These are phyloP conservation scores for Calonectria henricotiae DNA, from an alignment of 2,329 filamentous ascomycete genomes.

Conservation along the genomic window DNA sequence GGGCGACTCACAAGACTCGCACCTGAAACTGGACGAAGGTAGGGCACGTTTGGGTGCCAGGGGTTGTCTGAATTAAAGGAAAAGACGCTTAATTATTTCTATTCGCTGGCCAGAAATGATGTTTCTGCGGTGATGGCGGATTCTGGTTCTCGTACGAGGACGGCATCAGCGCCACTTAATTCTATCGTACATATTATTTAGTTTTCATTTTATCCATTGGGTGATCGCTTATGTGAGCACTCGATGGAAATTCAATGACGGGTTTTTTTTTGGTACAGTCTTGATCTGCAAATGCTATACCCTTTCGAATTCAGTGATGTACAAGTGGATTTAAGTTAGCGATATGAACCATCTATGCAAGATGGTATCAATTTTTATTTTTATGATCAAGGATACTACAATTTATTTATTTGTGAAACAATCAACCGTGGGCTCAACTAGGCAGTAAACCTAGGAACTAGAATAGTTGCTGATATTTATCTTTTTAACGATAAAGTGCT, in stretches of 20 bases:
- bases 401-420: too few species aligned
- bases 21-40: slow-evolving; percentile 10
- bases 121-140: background rate
- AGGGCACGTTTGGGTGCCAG: background rate
- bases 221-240: background rate
- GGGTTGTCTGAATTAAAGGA: background rate
- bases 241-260: background rate
- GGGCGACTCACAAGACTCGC: background rate
- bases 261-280: background rate
- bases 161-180: slow-evolving; percentile 30
- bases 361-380: background rate
- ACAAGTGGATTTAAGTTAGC: background rate
- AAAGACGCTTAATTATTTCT: slow-evolving; percentile 4
- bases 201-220: background rate
- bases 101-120: background rate
- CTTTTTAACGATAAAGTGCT: too few species aligned
- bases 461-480: too few species aligned
- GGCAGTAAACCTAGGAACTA: too few species aligned
- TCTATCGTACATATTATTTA: slow-evolving; percentile 36
- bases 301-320: background rate
- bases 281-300: background rate
- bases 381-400: too few species aligned
- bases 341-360: background rate
- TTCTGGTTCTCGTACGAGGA: slow-evolving; percentile 10
- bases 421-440: too few species aligned